Conservation (phyloP, 2,329 filamentous ascomycete genomes). For the Cytospora leucostoma region DNA sequence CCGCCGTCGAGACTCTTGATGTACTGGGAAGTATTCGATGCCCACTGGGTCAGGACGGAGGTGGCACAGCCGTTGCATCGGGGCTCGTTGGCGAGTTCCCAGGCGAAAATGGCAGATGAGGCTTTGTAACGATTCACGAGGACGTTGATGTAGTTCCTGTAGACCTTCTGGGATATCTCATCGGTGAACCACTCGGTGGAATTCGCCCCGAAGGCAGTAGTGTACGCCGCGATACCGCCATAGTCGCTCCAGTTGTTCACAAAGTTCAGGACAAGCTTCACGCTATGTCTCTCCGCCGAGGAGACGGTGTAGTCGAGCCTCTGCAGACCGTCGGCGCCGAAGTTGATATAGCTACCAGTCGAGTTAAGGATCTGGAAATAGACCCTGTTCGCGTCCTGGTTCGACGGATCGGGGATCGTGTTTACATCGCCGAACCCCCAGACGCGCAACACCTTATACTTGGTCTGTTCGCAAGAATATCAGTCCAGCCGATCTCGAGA, state of each 20-base stretch:
- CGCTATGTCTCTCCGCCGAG: conserved; percentile 57
- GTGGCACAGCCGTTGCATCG: conserved; percentile 62
- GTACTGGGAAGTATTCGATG: conserved; percentile 55
- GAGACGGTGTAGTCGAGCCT: conserved; percentile 65
- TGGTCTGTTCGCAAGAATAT: conserved; percentile 44
- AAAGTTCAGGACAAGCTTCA: conserved; percentile 66
- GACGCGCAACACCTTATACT: conserved; percentile 59
- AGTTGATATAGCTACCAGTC: conserved; percentile 60
- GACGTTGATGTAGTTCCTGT: conserved; percentile 48
- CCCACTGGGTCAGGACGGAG: conserved; percentile 61
- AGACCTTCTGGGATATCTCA: conserved; percentile 50
- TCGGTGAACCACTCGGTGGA: conserved; percentile 58
- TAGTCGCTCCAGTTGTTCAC: conserved; percentile 73
- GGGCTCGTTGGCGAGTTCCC: conserved; percentile 58
- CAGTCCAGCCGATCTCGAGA: not conserved
- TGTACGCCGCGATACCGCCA: conserved; percentile 63
- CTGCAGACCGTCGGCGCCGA: conserved; percentile 61
- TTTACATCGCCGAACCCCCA: conserved; percentile 67
- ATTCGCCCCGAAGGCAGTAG: conserved; percentile 53
- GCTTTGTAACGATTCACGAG: conserved; percentile 49
- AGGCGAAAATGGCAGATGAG: conserved; percentile 51
- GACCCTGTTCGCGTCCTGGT: conserved; percentile 37
- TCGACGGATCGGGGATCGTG: conserved; percentile 33
- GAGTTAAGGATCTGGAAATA: conserved; percentile 58
- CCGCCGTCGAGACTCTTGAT: conserved; percentile 62